Evolutionary conservation across 2,329 filamentous ascomycete genomes (phyloP), one percentile per base, ranked within the genome.

Genomic region (Pyrenophora seminiperda): DNA sequence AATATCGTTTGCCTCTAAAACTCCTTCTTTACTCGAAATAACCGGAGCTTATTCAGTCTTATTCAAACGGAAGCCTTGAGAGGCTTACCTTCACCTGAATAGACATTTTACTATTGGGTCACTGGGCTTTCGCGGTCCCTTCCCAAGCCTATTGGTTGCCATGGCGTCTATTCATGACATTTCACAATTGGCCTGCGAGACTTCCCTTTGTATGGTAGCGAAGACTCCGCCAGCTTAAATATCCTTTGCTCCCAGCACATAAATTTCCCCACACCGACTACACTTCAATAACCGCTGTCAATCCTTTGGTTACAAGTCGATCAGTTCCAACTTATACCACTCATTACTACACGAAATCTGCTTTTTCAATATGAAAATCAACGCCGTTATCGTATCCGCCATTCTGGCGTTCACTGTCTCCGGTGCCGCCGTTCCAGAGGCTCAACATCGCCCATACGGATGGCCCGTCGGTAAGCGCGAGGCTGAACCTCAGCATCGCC

Each of bases 301-400:
- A 44, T 34, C 17, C 49, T 48, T 41, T 52, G 43, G 34, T 43
- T 29, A 47, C 40, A 27, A 41, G 40, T 53, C 43, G 41, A 44
- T 42, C 47, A n/a, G 38, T 39, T 48, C 52, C 45, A 33, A 44
- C 38, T 46, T 48, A 29, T 22, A 58, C 13, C 43, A 53, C 52
- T 59, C 56, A 47, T 56, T 65, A 41, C 50, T 63, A 47, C 50
- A 56, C 44, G 42, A 38, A 50, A 42, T 52, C 53, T 30, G 51
- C 41, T 41, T 44, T 39, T 39, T 60, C 66, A 75, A 49, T 44
- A 83, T 83, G 80, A 81, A 79, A 73, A 59, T 80, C 65, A 68
- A 75, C 57, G 63, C 73, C 45, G 48, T 79, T 43, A 61, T 78
- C 44, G 61, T 74, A 39, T 69, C 75, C 46, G 60, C 69, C 42